These are phyloP conservation scores for Leishmania guyanensis DNA, from an alignment of 208 protist species.

Conservation along the genomic window DNA sequence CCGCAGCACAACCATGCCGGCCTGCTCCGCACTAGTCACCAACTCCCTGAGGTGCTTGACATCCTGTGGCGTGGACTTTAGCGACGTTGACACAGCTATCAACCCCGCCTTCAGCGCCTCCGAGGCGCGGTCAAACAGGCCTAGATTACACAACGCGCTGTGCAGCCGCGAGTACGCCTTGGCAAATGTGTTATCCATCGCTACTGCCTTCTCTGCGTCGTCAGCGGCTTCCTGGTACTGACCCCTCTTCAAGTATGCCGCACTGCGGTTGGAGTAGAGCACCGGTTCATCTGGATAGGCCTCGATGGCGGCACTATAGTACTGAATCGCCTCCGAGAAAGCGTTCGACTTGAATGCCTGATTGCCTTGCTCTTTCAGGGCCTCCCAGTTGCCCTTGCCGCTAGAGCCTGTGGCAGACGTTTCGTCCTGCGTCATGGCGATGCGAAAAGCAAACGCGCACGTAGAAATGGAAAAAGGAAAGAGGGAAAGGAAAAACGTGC, in stretches of 20 bases:
- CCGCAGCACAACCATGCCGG: slow-evolving; percentile 35
- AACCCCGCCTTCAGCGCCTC: slow-evolving; percentile 36
- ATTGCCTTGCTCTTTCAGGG: slow-evolving; percentile 91
- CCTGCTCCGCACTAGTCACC: slow-evolving; percentile 47
- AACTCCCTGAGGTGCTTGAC: slow-evolving; percentile 55
- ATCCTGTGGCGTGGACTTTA: slow-evolving; percentile 38
- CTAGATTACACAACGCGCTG: slow-evolving; percentile 79
- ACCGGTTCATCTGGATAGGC: slow-evolving; percentile 62
- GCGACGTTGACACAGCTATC: slow-evolving; percentile 17
- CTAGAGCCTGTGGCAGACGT: neutral
- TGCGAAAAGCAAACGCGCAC: neutral
- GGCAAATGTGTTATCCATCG: slow-evolving; percentile 73
- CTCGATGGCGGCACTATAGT: slow-evolving; percentile 89
- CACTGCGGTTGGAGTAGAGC: slow-evolving; percentile 93
- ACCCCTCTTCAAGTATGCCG: slow-evolving; percentile 72
- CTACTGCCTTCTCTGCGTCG: slow-evolving; percentile 78
- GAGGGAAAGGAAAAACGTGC: neutral
- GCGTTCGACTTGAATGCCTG: slow-evolving; percentile 78
- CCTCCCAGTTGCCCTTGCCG: slow-evolving; percentile 41
- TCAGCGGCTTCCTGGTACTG: slow-evolving; percentile 53
- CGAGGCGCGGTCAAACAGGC: slow-evolving; percentile 60
- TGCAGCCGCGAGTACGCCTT: slow-evolving; percentile 90
- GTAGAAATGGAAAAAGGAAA: neutral
- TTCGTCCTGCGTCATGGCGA: slow-evolving; percentile 24
- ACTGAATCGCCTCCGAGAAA: slow-evolving; percentile 76